These are phyloP conservation scores for Chenopodium berlandieri DNA, from an alignment of 148 eudicot genomes.

Conservation along the genomic window DNA sequence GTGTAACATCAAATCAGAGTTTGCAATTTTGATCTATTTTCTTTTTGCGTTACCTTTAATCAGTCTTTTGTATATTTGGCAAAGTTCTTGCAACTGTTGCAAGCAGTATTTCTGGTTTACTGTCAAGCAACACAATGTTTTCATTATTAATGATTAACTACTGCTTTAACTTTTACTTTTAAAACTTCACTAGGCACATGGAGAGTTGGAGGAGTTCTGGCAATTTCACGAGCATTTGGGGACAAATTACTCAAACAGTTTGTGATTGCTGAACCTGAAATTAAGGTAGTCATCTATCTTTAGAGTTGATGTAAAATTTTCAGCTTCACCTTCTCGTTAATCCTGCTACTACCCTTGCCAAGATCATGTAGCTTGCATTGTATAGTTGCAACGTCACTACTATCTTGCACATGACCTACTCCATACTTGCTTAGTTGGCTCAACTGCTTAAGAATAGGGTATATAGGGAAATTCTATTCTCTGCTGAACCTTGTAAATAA, in stretches of 20 bases:
- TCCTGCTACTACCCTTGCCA: background rate
- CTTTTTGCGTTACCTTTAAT: no score
- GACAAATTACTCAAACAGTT: conserved; percentile 60
- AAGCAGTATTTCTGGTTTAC: background rate
- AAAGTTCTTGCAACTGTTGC: no score
- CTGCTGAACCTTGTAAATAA: no score
- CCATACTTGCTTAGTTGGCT: no score
- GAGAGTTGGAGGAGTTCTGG: conserved; percentile 91
- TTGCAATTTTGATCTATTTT: no score
- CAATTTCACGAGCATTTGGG: conserved; percentile 79
- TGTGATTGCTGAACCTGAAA: conserved; percentile 77
- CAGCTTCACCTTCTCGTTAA: background rate
- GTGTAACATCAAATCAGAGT: no score
- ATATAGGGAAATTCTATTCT: no score
- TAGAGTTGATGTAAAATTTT: background rate
- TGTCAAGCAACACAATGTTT: background rate
- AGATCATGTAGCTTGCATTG: background rate
- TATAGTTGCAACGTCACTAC: no score
- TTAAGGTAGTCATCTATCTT: conserved; percentile 43
- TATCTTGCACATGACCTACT: no score
- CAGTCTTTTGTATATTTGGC: no score
- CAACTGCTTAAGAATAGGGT: no score
- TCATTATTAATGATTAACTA: background rate
- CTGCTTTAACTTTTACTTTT: background rate
- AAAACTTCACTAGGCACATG: conserved; percentile 56